A percentile compares a stretch with the other conserved stretches of the same genome.
Evolutionary conservation across 306 rosid genomes (phyloP).

Genomic region (Citrullus mucosospermus): DNA sequence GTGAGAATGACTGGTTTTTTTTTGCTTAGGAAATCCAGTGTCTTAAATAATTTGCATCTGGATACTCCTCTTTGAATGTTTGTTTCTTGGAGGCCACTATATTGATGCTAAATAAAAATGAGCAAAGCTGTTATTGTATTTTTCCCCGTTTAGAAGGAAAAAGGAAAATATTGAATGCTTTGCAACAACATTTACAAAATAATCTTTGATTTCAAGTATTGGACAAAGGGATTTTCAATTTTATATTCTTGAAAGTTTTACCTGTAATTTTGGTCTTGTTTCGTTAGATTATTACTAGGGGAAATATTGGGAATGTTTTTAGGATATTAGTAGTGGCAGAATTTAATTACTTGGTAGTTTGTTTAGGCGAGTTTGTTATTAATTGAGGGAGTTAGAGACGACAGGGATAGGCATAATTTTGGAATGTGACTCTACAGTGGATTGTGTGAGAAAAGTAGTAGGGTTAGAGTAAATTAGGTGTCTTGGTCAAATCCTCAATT

Average conservation of each 20-base stretch:
- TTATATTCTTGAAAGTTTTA: background rate
- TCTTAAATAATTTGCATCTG: constrained; percentile 33
- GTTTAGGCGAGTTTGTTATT: background rate
- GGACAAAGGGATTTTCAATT: background rate
- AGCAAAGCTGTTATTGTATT: constrained; percentile 45
- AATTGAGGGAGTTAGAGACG: background rate
- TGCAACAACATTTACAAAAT: constrained; percentile 30
- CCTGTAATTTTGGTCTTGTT: background rate
- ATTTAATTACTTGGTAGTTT: background rate
- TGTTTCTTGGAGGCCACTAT: constrained; percentile 62
- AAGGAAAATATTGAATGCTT: constrained; percentile 33
- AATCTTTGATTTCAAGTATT: background rate
- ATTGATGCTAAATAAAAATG: constrained; percentile 55
- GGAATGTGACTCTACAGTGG: background rate
- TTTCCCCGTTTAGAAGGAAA: constrained; percentile 30
- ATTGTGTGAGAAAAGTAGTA: background rate
- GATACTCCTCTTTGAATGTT: constrained; percentile 79
- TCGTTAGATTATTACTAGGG: background rate
- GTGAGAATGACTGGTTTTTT: background rate
- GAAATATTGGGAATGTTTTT: background rate
- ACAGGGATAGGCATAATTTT: background rate
- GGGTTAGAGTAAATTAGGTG: too few relatives aligned
- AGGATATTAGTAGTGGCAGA: background rate
- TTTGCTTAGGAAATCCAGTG: background rate
- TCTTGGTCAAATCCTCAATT: too few relatives aligned